phyloP scores from a whole-genome alignment of 805 yeast species.

The Candida parachauliodes region DNA sequence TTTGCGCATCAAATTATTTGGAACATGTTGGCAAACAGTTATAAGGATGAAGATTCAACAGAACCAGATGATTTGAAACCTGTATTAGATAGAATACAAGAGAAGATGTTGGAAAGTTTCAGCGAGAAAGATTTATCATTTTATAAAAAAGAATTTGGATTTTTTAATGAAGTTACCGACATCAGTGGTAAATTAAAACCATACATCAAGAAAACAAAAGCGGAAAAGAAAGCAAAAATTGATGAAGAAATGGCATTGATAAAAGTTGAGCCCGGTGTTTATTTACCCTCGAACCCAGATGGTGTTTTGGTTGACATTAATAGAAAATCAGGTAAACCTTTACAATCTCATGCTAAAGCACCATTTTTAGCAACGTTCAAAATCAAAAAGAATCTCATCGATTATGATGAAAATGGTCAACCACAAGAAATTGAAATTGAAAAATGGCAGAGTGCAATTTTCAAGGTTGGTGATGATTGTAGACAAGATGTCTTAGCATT shows the following conservation, averaged over 20 bases:
- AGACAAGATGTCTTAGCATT: conserved; percentile 94
- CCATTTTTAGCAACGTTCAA: conserved; percentile 97
- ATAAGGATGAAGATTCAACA: conserved; percentile 81
- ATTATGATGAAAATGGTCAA: conserved; percentile 38
- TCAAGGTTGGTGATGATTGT: conserved; percentile 99
- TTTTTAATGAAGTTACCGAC: conserved; percentile 86
- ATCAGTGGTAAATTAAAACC: conserved; percentile 96
- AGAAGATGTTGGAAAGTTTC: conserved; percentile 60
- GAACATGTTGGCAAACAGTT: conserved; percentile 95
- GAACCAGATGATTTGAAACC: conserved; percentile 84
- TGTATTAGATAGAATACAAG: conserved; percentile 67
- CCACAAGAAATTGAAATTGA: conserved; percentile 44
- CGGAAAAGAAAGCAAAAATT: conserved; percentile 92
- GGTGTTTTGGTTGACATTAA: conserved; percentile 91
- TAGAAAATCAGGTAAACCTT: conserved; percentile 86
- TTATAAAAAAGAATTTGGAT: conserved; percentile 80
- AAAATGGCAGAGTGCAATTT: conserved; percentile 91
- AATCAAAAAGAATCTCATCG: conserved; percentile 57
- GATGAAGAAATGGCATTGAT: conserved; percentile 85
- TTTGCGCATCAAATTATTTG: conserved; percentile 98
- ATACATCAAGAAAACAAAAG: conserved; percentile 87
- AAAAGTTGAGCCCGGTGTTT: conserved; percentile 55
- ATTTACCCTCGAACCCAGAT: conserved; percentile 94
- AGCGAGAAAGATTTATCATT: conserved; percentile 57
- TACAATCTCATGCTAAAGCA: conserved; percentile 98